These are phyloP conservation scores for Yarrowia keelungensis DNA, from an alignment of 805 yeast species.

Conservation along the genomic window DNA sequence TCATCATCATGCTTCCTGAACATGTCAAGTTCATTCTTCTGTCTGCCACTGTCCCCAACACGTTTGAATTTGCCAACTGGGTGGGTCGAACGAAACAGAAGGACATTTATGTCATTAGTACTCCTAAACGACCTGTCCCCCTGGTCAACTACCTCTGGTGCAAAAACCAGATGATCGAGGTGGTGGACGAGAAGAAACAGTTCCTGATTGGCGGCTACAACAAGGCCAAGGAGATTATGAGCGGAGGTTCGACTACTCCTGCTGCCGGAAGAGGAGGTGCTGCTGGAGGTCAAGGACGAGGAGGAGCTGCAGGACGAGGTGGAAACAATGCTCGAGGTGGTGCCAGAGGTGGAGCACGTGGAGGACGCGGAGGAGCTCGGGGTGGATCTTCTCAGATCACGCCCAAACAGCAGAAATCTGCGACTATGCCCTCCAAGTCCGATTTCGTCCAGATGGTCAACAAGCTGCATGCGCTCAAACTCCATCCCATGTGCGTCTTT, in stretches of 20 bases:
- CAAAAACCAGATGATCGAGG: slow-evolving; percentile 71
- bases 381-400: not conserved
- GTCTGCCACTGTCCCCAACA: slow-evolving; percentile 98
- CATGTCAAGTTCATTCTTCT: slow-evolving; percentile 90
- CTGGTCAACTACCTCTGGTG: slow-evolving; percentile 88
- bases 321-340: slow-evolving; percentile 7
- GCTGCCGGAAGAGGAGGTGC: slow-evolving; percentile 42
- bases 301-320: slow-evolving; percentile 5
- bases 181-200: slow-evolving; percentile 74
- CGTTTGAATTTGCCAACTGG: slow-evolving; percentile 98
- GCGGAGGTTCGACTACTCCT: not conserved
- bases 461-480: slow-evolving; percentile 65
- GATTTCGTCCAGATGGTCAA: slow-evolving; percentile 80
- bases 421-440: slow-evolving; percentile 54
- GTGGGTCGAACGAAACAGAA: slow-evolving; percentile 96
- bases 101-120: slow-evolving; percentile 93
- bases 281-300: not conserved
- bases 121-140: slow-evolving; percentile 97
- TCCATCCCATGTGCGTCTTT: slow-evolving; percentile 94
- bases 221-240: slow-evolving; percentile 53
- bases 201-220: slow-evolving; percentile 71
- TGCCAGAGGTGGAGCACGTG: slow-evolving; percentile 39
- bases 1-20: slow-evolving; percentile 95
- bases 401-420: slow-evolving; percentile 8
- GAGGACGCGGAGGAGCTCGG: slow-evolving; percentile 47